These are phyloP conservation scores for Panicum hallii DNA, from an alignment of 202 grass and related monocot genomes.

Conservation along the genomic window DNA sequence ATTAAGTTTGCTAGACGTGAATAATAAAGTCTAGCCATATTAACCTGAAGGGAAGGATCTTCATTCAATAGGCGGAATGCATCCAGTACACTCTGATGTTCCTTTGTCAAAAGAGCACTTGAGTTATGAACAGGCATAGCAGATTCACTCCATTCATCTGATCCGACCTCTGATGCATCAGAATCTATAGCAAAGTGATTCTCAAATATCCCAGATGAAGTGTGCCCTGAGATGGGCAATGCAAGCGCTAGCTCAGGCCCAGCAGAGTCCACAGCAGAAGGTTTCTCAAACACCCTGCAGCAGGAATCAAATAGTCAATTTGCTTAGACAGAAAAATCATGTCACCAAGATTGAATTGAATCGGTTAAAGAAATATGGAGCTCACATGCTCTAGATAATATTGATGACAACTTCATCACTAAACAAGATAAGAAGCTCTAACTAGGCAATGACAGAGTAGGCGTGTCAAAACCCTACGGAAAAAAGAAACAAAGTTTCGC, in stretches of 20 bases:
- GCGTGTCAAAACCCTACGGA: not conserved
- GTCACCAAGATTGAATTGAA: conserved; percentile 11
- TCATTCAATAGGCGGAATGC: conserved; percentile 57
- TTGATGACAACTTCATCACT: not conserved
- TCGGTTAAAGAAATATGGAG: conserved; percentile 3
- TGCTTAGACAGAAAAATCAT: not conserved
- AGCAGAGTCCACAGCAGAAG: conserved; percentile 27
- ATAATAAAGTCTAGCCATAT: conserved; percentile 33
- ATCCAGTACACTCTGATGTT: conserved; percentile 56
- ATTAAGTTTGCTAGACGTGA: not conserved
- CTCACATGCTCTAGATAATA: not conserved
- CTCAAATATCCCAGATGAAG: conserved; percentile 44
- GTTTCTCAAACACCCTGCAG: conserved; percentile 55
- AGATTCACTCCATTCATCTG: conserved; percentile 69
- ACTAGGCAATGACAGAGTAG: conserved; percentile 3
- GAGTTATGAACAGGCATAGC: conserved; percentile 54
- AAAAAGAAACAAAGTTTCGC: not conserved
- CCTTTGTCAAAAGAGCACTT: conserved; percentile 51
- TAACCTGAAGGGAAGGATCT: conserved; percentile 73
- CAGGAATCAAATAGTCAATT: not conserved
- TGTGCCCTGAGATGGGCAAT: conserved; percentile 34
- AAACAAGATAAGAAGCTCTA: not conserved
- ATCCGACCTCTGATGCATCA: conserved; percentile 25
- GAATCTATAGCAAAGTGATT: conserved; percentile 44
- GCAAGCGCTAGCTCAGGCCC: conserved; percentile 23